These are phyloP conservation scores for Calocybe indica DNA, from an alignment of 768 basidiomycete genomes.

Conservation along the genomic window DNA sequence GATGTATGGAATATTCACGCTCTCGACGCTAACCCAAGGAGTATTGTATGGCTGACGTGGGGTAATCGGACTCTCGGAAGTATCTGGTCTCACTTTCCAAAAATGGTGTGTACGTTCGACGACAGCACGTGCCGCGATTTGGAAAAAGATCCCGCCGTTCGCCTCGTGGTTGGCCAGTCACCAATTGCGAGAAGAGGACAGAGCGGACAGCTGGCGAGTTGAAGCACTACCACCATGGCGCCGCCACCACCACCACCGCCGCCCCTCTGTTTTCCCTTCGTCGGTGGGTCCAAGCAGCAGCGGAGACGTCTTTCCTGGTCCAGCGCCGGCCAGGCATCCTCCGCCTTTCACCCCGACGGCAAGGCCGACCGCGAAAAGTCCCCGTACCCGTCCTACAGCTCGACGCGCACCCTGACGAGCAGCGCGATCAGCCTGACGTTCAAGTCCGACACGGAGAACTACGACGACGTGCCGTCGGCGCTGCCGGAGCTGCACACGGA, in stretches of 20 bases:
- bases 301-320: constrained; percentile 39
- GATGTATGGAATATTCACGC: no score
- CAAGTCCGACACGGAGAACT: constrained; percentile 55
- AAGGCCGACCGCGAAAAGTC: not conserved
- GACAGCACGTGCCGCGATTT: no score
- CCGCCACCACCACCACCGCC: constrained; percentile 51
- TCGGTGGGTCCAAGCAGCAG: constrained; percentile 34
- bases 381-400: not conserved
- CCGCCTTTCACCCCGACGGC: constrained; percentile 23
- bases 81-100: no score
- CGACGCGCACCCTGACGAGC: constrained; percentile 34
- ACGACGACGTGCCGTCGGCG: constrained; percentile 38
- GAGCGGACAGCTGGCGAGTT: constrained; percentile 1
- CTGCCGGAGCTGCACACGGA: constrained; percentile 25
- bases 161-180: no score
- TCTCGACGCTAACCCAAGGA: no score
- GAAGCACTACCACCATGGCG: constrained; percentile 33
- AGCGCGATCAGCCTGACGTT: constrained; percentile 47
- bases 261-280: constrained; percentile 59
- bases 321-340: constrained; percentile 32
- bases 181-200: no score
- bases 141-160: no score
- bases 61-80: no score
- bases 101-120: no score
- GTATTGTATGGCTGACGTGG: no score